These are phyloP conservation scores for Parietichytrium sp. DNA, from an alignment of 108 stramenopile species.

Conservation along the genomic window DNA sequence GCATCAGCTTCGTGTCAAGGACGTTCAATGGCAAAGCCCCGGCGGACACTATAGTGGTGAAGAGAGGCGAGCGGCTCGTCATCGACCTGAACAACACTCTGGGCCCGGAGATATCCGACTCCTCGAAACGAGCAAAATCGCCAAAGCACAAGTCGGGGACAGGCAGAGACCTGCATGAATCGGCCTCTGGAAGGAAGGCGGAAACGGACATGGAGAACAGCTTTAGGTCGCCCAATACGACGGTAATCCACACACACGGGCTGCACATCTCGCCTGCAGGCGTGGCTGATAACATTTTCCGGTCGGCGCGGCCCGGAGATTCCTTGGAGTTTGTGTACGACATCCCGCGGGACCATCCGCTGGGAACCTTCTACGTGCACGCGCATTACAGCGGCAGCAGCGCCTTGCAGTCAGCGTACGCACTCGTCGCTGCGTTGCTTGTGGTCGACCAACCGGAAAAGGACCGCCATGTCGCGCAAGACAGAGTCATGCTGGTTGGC, in stretches of 20 bases:
- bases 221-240: conserved; percentile 40
- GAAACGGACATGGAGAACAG: background rate
- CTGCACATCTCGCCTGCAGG: conserved; percentile 37
- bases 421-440: conserved; percentile 24
- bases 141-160: too few relatives aligned
- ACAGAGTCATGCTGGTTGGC: background rate
- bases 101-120: too few relatives aligned
- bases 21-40: background rate
- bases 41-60: conserved; percentile 15
- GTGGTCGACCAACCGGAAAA: background rate
- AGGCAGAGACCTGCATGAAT: too few relatives aligned
- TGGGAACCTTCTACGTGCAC: conserved; percentile 41
- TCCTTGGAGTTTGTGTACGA: background rate
- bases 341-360: conserved; percentile 36
- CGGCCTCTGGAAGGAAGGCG: background rate
- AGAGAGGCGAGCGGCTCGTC: conserved; percentile 16
- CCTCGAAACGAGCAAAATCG: too few relatives aligned
- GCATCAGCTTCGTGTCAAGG: too few relatives aligned
- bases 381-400: conserved; percentile 26
- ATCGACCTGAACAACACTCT: conserved; percentile 7
- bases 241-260: conserved; percentile 38
- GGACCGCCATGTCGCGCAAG: background rate
- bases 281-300: conserved; percentile 35
- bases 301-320: background rate
- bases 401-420: conserved; percentile 1